Evolutionary conservation across 2,329 filamentous ascomycete genomes (phyloP).

Genomic region (Talaromyces albobiverticillius): DNA sequence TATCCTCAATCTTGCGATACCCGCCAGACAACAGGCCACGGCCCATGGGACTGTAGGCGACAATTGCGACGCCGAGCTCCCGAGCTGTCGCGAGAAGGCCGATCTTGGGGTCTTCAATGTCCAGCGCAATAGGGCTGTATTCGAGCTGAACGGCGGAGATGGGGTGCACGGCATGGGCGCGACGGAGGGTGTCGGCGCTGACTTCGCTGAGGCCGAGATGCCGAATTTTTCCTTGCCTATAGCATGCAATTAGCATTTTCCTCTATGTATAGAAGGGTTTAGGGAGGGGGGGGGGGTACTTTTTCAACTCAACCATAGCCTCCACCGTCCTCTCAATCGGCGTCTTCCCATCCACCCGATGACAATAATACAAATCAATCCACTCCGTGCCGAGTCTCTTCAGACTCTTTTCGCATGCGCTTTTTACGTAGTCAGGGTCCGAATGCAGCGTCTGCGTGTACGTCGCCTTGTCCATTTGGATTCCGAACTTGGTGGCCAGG

Average conservation of each 20-base stretch:
- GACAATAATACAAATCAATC: conserved; percentile 47
- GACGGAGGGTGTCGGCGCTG: conserved; percentile 45
- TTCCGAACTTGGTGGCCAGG: conserved; percentile 15
- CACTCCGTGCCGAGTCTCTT: conserved; percentile 6
- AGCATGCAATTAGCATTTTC: background rate
- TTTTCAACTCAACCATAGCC: conserved; percentile 22
- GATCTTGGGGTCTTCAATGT: conserved; percentile 47
- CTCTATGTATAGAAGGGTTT: background rate
- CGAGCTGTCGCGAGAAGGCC: conserved; percentile 54
- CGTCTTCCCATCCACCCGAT: conserved; percentile 49
- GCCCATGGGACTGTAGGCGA: conserved; percentile 60
- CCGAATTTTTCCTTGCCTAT: conserved; percentile 48
- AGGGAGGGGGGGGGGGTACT: background rate
- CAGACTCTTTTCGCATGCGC: conserved; percentile 11
- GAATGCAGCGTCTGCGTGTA: background rate
- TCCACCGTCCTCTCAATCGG: conserved; percentile 42
- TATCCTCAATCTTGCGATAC: conserved; percentile 35
- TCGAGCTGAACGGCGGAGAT: conserved; percentile 52
- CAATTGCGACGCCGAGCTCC: conserved; percentile 56
- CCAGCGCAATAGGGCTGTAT: conserved; percentile 49
- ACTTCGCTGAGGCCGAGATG: conserved; percentile 49
- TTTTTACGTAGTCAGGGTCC: conserved; percentile 14
- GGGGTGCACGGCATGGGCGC: conserved; percentile 47
- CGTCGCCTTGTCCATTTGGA: background rate
- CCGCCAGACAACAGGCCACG: conserved; percentile 56